phyloP scores from a whole-genome alignment of 257 asterid species.

The Ilex asprella region DNA sequence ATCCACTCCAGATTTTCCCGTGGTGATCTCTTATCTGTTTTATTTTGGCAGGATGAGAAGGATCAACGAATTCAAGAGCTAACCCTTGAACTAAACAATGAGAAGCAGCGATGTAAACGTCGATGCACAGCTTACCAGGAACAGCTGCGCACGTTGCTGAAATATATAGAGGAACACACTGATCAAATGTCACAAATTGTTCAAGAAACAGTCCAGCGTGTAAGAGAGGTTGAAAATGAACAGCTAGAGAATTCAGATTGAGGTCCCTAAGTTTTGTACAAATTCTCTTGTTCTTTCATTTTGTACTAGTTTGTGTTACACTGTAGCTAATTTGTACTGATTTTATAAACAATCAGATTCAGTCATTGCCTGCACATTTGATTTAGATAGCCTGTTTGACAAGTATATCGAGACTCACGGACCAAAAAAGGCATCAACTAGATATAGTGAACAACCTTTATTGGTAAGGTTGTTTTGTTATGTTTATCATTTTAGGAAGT shows the following conservation, averaged over 20 bases:
- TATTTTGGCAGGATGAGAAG: slow-evolving; percentile 17
- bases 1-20: not conserved
- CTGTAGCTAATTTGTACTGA: too few species aligned
- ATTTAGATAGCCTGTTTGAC: too few species aligned
- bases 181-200: slow-evolving; percentile 17
- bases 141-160: slow-evolving; percentile 15
- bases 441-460: too few species aligned
- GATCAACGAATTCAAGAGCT: slow-evolving; percentile 22
- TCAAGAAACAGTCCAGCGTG: slow-evolving; percentile 19
- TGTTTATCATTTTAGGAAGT: too few species aligned
- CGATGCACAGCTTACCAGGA: slow-evolving; percentile 22
- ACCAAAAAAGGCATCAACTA: too few species aligned
- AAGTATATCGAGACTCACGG: too few species aligned
- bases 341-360: too few species aligned
- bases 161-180: slow-evolving; percentile 18
- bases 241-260: slow-evolving; percentile 6
- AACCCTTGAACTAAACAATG: slow-evolving; percentile 21
- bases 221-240: slow-evolving; percentile 13
- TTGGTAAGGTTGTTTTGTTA: too few species aligned
- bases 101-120: slow-evolving; percentile 19
- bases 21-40: not conserved
- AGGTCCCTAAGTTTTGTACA: not conserved
- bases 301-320: too few species aligned
- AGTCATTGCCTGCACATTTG: too few species aligned
- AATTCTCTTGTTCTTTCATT: not conserved